Percentiles rank a stretch among this genome's conserved stretches.
These are phyloP conservation scores for Isoetes taiwanensis DNA, from an alignment of 75 land plant genomes.

Conservation along the genomic window DNA sequence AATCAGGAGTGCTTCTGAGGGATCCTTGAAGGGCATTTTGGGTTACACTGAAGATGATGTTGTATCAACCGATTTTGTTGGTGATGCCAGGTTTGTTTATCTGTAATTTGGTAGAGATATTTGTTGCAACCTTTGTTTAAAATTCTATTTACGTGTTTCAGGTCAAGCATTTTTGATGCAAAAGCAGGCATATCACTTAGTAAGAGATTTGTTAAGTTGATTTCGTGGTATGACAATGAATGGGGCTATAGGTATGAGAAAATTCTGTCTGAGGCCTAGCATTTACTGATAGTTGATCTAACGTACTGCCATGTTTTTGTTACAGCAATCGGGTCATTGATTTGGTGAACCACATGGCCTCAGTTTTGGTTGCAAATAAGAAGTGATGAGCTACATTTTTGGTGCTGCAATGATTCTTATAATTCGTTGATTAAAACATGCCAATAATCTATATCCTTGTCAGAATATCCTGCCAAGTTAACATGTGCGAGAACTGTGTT, in stretches of 20 bases:
- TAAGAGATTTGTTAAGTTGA: constrained; percentile 52
- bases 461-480: too few relatives aligned
- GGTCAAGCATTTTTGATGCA: constrained; percentile 93
- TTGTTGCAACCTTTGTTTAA: neutral
- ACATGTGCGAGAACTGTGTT: too few relatives aligned
- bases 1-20: constrained; percentile 61
- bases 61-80: constrained; percentile 85
- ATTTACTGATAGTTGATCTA: too few relatives aligned
- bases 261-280: neutral
- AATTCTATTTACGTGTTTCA: constrained; percentile 9
- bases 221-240: constrained; percentile 88
- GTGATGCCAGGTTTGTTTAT: constrained; percentile 57
- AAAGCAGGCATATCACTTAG: constrained; percentile 79
- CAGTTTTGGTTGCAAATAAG: constrained; percentile 14
- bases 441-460: too few relatives aligned
- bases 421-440: too few relatives aligned
- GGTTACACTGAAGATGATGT: constrained; percentile 98
- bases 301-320: too few relatives aligned
- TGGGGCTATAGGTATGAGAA: constrained; percentile 93
- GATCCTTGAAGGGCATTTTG: constrained; percentile 70
- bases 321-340: constrained; percentile 32
- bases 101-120: neutral
- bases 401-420: neutral
- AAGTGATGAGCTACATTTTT: neutral
- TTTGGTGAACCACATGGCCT: constrained; percentile 26